Base-by-base conservation (phyloP, 345 rosid genomes). In the Euclidium syriacum region DNA sequence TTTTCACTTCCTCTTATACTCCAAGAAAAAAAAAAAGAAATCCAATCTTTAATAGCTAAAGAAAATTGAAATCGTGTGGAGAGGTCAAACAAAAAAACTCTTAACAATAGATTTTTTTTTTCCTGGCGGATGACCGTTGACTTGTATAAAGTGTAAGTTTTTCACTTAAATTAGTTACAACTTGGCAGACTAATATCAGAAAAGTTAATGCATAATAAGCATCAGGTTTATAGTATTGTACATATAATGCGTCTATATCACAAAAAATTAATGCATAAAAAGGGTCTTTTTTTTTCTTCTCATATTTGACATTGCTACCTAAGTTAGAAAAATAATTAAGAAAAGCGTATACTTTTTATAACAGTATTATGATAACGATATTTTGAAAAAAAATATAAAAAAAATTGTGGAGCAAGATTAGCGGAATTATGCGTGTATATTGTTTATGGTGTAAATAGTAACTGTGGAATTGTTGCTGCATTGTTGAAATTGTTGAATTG, bases 41-140 rank as follows among this genome's bases (percentile, higher is more conserved):
- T 52, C 33, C n/a, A 54, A 43, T 17, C 11, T 44, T 8, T 53
- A 35, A n/a, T 46, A 17, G 40, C 39, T 44, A 30, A 25, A 41
- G 47, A 68, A 49, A 58, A 15, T 22, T 38, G 57, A 46, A 49
- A 30, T 10, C 26, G 58, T 50, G 34, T 34, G 26, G 29, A 53
- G 22, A 60, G 9, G 67, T 60, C 67, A 68, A 68, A 59, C 67
- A 42, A 60, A 41, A 46, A 36, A 62, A 22, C 52, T 15, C 14
- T 33, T 18, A n/a, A 18, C 12, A 24, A 36, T 26, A 30, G 30
- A 58, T 41, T 7, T 67, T 59, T 57, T 24, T 24, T 58, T 9
- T n/a, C n/a, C n/a, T n/a, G n/a, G 8, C 11, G 10, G 29, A 23
- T 68, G 53, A 47, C 32, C 67, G 20, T 60, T 68, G 64, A 68